These are phyloP conservation scores for Aphanocladium album DNA, from an alignment of 2,329 filamentous ascomycete species.

Conservation along the genomic window DNA sequence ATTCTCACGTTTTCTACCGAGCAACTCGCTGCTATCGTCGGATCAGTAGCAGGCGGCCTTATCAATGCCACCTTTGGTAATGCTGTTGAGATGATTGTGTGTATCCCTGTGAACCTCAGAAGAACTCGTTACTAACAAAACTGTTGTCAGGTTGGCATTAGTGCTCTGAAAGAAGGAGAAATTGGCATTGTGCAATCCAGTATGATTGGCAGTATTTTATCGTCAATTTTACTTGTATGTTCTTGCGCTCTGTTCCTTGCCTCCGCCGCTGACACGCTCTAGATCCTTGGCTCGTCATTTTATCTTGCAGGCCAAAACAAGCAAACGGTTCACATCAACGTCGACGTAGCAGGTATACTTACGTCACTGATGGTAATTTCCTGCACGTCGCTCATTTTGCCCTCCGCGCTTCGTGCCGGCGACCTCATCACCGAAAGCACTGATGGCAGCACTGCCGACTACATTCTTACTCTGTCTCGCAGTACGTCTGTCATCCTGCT, in stretches of 20 bases:
- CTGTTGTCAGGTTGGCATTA: slow-evolving; percentile 7
- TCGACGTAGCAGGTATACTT: slow-evolving; percentile 11
- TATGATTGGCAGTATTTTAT: slow-evolving; percentile 13
- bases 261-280: not conserved
- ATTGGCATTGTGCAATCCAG: slow-evolving; percentile 13
- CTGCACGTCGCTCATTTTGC: slow-evolving; percentile 10
- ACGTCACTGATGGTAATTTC: slow-evolving; percentile 12
- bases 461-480: slow-evolving; percentile 11
- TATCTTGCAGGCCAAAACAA: slow-evolving; percentile 11
- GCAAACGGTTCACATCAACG: slow-evolving; percentile 12
- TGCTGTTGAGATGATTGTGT: slow-evolving; percentile 59
- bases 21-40: slow-evolving; percentile 55
- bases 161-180: slow-evolving; percentile 13
- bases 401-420: slow-evolving; percentile 6
- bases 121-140: not conserved
- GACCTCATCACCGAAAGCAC: slow-evolving; percentile 1
- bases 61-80: slow-evolving; percentile 65
- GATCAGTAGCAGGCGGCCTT: slow-evolving; percentile 56
- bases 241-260: too few relatives aligned
- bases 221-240: slow-evolving; percentile 10
- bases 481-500: slow-evolving; percentile 11
- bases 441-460: not conserved
- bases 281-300: slow-evolving; percentile 11
- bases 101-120: not conserved
- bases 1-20: slow-evolving; percentile 61